Base-by-base conservation (phyloP, 495 filamentous ascomycete species). In the Cercophora scortea region DNA sequence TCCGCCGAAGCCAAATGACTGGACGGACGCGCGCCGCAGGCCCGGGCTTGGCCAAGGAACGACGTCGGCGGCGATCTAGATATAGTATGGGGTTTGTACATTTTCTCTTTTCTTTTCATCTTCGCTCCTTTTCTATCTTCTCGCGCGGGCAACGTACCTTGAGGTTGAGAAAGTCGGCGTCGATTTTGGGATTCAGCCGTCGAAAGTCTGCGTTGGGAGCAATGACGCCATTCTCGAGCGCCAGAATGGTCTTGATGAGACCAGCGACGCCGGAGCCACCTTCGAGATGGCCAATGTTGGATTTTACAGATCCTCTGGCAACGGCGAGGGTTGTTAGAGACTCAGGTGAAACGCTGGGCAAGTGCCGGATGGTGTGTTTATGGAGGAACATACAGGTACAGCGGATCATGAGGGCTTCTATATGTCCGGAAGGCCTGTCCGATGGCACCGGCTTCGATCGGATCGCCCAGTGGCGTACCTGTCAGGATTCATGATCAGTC, bases 381-480 rank as follows among this genome's bases (percentile, higher is more conserved):
- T 25, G 25, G 25, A 25, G 5, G 5, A 25, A 60, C 66, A 42
- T 47, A 65, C 66, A 84, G 62, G 49, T 71, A 70, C 7, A 79
- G 59, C 0, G 72, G 68, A 1, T 70, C 59, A 15, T 64, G 34
- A 6, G 51, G 8, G 0, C 57, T 56, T 25, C 63, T 45, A 32
- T 54, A 64, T 4, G 42, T 45, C 10, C 63, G 59, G 45, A 74
- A 72, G 10, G 61, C 70, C 25, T 47, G 59, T 16, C 61, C 66
- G 15, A 81, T 74, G 1, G 80, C 79, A 7, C 59, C 61, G 12
- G 69, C 59, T 52, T 86, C 81, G 1, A 75, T 64, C 0, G 78
- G 78, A 54, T 86, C 83, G 5, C 80, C 81, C 1, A 71, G 68
- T 4, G 60, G 65, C 2, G 80, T 85, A 6, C 80, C 81, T 0